A percentile compares a stretch with the other conserved stretches of the same genome.
phyloP scores from a whole-genome alignment of 73 alveolate species.

The Tetrahymena malaccensis region DNA sequence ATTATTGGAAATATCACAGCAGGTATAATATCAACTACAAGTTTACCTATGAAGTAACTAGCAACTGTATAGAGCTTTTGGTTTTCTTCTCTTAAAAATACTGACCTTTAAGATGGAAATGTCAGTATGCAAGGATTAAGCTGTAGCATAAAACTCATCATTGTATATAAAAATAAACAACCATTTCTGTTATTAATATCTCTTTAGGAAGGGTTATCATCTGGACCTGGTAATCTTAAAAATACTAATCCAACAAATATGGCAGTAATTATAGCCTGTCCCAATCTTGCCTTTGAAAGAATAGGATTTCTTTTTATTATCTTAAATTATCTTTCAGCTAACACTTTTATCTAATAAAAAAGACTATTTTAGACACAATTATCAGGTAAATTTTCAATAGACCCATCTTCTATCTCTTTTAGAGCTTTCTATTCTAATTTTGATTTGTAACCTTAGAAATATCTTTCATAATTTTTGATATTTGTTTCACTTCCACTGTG shows the following conservation, averaged over 20 bases:
- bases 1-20: conserved; percentile 8
- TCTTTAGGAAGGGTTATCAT: not conserved
- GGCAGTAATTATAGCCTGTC: not conserved
- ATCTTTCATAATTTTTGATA: not conserved
- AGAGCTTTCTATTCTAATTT: not conserved
- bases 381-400: not conserved
- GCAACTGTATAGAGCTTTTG: conserved; percentile 8
- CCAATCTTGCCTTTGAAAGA: not conserved
- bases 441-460: not conserved
- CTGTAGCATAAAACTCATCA: not conserved
- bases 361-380: not conserved
- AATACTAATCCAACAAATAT: not conserved
- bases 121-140: conserved; percentile 3
- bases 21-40: conserved; percentile 10
- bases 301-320: not conserved
- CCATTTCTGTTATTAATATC: conserved; percentile 1
- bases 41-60: conserved; percentile 11
- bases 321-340: not conserved
- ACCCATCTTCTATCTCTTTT: not conserved
- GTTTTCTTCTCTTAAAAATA: conserved; percentile 37
- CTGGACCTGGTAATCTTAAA: not conserved
- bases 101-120: conserved; percentile 28
- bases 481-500: not conserved
- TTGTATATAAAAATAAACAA: not conserved
- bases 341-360: not conserved